Evolutionary conservation across 2,329 filamentous ascomycete genomes (phyloP).

Genomic region (Chaetoscypha palmicola): DNA sequence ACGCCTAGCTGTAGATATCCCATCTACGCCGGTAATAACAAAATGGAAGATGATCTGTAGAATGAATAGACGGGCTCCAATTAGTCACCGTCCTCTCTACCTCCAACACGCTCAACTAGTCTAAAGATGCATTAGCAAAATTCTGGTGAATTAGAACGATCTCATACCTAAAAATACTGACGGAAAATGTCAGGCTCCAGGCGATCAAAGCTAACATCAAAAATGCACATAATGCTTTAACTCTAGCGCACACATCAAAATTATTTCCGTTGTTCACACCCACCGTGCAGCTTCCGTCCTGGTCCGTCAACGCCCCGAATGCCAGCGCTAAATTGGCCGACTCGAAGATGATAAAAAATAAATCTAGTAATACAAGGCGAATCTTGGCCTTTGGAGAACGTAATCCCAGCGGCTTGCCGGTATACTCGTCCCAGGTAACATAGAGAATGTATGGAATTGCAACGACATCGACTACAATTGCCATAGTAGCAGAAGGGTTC

Average conservation of each 20-base stretch:
- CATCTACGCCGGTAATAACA: background rate
- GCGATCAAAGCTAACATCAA: conserved; percentile 74
- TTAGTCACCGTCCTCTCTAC: conserved; percentile 39
- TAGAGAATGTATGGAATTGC: conserved; percentile 87
- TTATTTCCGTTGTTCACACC: conserved; percentile 32
- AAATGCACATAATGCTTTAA: conserved; percentile 68
- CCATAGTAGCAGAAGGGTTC: conserved; percentile 75
- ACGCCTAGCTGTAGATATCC: background rate
- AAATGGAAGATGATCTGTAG: background rate
- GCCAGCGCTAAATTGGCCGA: conserved; percentile 86
- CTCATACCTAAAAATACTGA: conserved; percentile 66
- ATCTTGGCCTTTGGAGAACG: conserved; percentile 80
- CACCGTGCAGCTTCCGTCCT: conserved; percentile 50
- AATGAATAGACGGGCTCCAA: background rate
- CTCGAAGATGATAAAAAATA: conserved; percentile 97
- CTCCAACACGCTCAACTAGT: conserved; percentile 54
- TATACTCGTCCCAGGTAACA: conserved; percentile 96
- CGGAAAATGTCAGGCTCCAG: conserved; percentile 86
- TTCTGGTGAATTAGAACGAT: background rate
- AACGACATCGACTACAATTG: conserved; percentile 80
- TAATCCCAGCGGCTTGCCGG: conserved; percentile 82
- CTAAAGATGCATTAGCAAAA: conserved; percentile 28
- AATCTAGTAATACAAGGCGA: conserved; percentile 79
- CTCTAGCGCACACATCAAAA: conserved; percentile 50
- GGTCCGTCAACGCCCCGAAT: conserved; percentile 70